phyloP scores from a whole-genome alignment of 2,329 filamentous ascomycete genomes.

The Phaeosphaeriaceae sp. region DNA sequence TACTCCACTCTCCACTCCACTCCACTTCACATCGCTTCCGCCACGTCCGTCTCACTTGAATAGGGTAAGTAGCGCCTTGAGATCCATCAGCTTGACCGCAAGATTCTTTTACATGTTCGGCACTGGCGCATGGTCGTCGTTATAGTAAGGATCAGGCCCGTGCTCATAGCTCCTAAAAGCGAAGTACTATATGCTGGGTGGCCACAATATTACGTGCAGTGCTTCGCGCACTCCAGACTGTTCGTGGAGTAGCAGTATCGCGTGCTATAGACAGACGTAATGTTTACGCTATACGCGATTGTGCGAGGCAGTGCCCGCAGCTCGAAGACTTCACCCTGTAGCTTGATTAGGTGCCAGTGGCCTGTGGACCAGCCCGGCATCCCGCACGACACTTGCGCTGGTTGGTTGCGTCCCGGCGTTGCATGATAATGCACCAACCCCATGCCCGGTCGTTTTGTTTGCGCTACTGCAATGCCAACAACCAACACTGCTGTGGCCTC shows the following conservation, averaged over 20 bases:
- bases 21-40: not conserved
- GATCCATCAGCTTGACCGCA: slow-evolving; percentile 2
- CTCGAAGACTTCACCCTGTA: not conserved
- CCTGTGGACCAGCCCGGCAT: not conserved
- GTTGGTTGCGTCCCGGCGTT: not conserved
- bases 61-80: not conserved
- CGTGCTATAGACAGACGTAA: not conserved
- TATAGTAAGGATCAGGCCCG: slow-evolving; percentile 10
- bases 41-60: slow-evolving; percentile 4
- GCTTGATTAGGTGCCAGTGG: not conserved
- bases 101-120: slow-evolving; percentile 2
- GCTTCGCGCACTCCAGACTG: not conserved
- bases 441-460: not conserved
- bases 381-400: not conserved
- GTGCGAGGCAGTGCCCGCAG: not conserved
- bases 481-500: not conserved
- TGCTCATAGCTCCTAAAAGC: slow-evolving; percentile 4
- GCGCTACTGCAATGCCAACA: not conserved
- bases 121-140: slow-evolving; percentile 7
- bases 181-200: not conserved
- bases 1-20: slow-evolving; percentile 12
- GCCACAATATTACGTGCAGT: not conserved
- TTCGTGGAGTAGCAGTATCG: not conserved
- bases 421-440: not conserved
- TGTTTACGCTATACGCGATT: not conserved